A percentile compares a stretch with the other conserved stretches of the same genome.
These are phyloP conservation scores for Zizania latifolia DNA, from an alignment of 176 grass and related monocot genomes.

Conservation along the genomic window DNA sequence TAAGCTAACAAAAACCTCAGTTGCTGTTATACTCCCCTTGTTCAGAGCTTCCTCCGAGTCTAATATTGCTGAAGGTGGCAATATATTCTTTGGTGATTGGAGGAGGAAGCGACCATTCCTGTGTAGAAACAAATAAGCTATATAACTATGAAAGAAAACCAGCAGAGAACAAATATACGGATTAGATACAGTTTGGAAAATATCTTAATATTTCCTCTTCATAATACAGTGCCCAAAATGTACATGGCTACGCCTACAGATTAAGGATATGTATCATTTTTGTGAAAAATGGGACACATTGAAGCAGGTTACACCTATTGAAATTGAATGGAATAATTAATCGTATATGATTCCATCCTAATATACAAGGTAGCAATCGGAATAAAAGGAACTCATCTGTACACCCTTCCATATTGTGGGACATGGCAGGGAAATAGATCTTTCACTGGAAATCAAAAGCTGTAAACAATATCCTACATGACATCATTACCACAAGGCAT, in stretches of 20 bases:
- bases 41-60: conserved; percentile 80
- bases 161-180: conserved; percentile 16
- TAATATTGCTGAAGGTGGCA: conserved; percentile 45
- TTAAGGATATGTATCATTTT: neutral
- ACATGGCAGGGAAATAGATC: neutral
- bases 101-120: conserved; percentile 84
- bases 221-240: neutral
- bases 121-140: conserved; percentile 35
- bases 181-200: neutral
- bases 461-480: neutral
- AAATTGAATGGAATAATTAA: neutral
- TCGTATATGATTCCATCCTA: neutral
- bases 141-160: conserved; percentile 24
- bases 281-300: neutral
- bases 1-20: conserved; percentile 78
- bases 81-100: conserved; percentile 75
- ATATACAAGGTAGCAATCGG: neutral
- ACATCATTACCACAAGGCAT: neutral
- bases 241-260: neutral
- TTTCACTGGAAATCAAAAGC: neutral
- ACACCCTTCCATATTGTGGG: neutral
- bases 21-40: conserved; percentile 53
- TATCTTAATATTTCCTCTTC: conserved; percentile 2
- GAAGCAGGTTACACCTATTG: neutral
- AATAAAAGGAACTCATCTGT: neutral